Evolutionary conservation across 768 basidiomycete genomes (phyloP), one percentile per base, ranked within the genome.

Genomic region (Chalciporus sphaerocephalus): DNA sequence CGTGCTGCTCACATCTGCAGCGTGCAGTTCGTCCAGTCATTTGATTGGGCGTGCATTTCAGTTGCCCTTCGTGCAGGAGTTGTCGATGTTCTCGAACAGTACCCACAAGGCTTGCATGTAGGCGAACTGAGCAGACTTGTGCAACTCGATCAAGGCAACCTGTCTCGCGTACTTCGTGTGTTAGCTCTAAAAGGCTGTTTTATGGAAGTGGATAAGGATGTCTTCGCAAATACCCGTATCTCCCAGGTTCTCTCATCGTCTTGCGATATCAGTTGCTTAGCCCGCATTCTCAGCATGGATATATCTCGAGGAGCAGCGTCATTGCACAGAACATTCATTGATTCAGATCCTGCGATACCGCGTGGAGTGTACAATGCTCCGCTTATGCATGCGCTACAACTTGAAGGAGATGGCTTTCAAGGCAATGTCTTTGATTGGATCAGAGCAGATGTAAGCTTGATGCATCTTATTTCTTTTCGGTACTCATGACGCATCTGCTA

Each of bases 211-310:
- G 40, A 51, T 7, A 52, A 51, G 7, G 55, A 66, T 15, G 44
- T 44, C 0, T 68, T 65, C 47, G 59, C 64, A 8, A 68, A 68
- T 42, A 69, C 61, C 35, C 67, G 64, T n/a, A 52, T 67, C 21
- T 69, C 67, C 2, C 55, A 63, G 6, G 37, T 60, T 1, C 52
- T 60, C 7, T 50, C 44, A 28, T 55, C 57, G 11, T 38, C 7
- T 23, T 57, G 40, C 20, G 28, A 46, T 22, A 8, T 45, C 0
- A 51, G 51, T 5, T 53, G 39, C 11, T 40, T 58, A 6, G 38
- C 46, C 0, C 46, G 45, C 12, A 32, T 51, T 13, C 21, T 41
- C 9, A 18, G 42, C 1, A 50, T 51, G 20, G 51, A 58, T 38
- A 32, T 43, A 11, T 36, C 49, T 11, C 42, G 40, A 37, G 54